A percentile compares a stretch with the other conserved stretches of the same genome.
phyloP scores from a whole-genome alignment of 192 early-diverging fungal species.

The Backusella mclennaniae region DNA sequence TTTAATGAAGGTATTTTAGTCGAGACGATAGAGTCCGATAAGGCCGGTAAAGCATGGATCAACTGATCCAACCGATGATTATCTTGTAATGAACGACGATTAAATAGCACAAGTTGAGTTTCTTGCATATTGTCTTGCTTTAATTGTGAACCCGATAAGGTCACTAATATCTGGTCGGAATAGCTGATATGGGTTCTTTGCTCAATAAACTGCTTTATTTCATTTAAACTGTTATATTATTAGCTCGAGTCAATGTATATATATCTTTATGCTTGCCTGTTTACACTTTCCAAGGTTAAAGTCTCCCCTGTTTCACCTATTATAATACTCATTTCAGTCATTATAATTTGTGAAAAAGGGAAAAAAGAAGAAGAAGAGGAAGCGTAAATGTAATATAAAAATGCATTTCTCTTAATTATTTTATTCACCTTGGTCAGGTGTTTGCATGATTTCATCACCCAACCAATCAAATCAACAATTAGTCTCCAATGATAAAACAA shows the following conservation, averaged over 20 bases:
- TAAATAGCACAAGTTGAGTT: constrained; percentile 1
- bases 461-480: neutral
- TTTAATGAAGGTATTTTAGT: constrained; percentile 3
- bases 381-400: neutral
- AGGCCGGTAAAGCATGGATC: neutral
- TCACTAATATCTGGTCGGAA: constrained; percentile 1
- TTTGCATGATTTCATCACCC: neutral
- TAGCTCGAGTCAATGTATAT: neutral
- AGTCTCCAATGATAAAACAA: neutral
- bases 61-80: neutral
- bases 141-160: neutral
- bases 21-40: neutral
- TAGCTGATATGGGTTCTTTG: neutral
- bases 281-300: neutral
- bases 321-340: constrained; percentile 5
- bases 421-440: constrained; percentile 7
- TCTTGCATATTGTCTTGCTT: neutral
- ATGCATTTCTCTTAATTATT: neutral
- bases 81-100: constrained; percentile 1
- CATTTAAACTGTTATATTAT: neutral
- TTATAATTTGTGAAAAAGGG: neutral
- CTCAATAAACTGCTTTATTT: neutral
- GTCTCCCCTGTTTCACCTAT: constrained; percentile 5
- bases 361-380: neutral
- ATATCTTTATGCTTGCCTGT: neutral